phyloP scores from a whole-genome alignment of 2,329 filamentous ascomycete genomes.

The Penicillium janthinellum region DNA sequence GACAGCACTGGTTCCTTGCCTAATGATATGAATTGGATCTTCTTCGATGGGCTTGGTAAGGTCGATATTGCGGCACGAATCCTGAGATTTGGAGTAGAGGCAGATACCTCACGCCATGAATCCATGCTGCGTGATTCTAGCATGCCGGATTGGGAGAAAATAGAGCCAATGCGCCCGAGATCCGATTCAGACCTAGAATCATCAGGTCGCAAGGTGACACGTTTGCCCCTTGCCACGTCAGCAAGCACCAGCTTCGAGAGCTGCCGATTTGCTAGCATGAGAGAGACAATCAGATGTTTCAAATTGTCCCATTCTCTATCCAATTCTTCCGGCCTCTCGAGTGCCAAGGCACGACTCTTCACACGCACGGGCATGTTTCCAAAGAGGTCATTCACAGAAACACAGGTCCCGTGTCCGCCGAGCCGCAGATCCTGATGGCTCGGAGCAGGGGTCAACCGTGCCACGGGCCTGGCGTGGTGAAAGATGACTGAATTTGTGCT shows the following conservation, averaged over 20 bases:
- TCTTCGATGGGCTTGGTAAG: conserved; percentile 68
- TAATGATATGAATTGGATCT: conserved; percentile 78
- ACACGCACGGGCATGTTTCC: conserved; percentile 88
- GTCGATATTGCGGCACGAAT: conserved; percentile 73
- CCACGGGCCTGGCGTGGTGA: conserved; percentile 68
- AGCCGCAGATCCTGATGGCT: conserved; percentile 59
- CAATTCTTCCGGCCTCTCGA: conserved; percentile 54
- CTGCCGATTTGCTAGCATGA: conserved; percentile 70
- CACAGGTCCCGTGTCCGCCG: conserved; percentile 70
- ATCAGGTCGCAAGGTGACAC: conserved; percentile 34
- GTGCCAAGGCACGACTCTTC: conserved; percentile 68
- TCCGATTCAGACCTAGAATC: conserved; percentile 21
- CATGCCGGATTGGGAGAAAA: conserved; percentile 68
- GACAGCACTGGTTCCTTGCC: conserved; percentile 68
- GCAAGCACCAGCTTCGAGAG: conserved; percentile 61
- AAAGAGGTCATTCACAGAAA: conserved; percentile 78
- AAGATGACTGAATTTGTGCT: conserved; percentile 65
- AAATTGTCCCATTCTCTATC: conserved; percentile 68
- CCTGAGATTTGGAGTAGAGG: conserved; percentile 61
- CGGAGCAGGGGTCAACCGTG: conserved; percentile 64
- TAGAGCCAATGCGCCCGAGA: conserved; percentile 44
- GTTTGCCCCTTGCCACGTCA: conserved; percentile 50
- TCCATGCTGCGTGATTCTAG: conserved; percentile 54
- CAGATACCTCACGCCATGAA: conserved; percentile 72
- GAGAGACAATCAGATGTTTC: conserved; percentile 58